Base-by-base conservation (phyloP, 352 stramenopile species). In the Phytophthora parvispora region DNA sequence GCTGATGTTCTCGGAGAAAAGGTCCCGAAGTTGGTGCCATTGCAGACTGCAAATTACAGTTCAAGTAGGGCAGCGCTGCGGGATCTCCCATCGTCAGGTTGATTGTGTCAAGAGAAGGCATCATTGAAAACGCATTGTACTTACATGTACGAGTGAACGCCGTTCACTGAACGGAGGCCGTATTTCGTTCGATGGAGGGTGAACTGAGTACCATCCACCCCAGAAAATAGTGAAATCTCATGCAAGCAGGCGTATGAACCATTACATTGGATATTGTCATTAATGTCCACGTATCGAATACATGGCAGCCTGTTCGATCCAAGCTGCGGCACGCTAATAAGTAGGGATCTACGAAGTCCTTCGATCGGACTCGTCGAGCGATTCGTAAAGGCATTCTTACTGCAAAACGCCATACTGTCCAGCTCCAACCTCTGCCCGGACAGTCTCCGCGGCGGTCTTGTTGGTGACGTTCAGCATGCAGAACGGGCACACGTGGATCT, bases 401-500 rank as follows among this genome's bases (percentile, higher is more conserved):
- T 69, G 52, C 22, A 74, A 54, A 15, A 40, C 34, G 36, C 60
- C 66, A 15, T 74, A 74, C 54, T 69, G 60, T 0, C 66, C 66
- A 7, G 60, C 53, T 60, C 53, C 66, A 24, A 74, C 57, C 51
- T 74, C 66, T 36, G 66, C 60, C n/a, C 47, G 53, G 32, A 69
- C 52, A 6, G 65, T 73, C 5, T 58, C 59, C 6, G 20, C 66
- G 55, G 66, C 66, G 18, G 29, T 58, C 51, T 48, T 68, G 60
- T 60, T 69, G 22, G 57, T 67, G 36, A 74, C 60, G 13, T 34
- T 53, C 10, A 60, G 38, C 43, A 69, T 53, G 22, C 66, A 74
- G n/a, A 74, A 69, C 24, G 60, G 52, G 22, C 66, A 74, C n/a
- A 74, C 28, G 50, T 69, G 54, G 10, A 56, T 59, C 47, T 74